Base-by-base conservation (phyloP, 169 alveolate species). In the Sarcocystis neurona region DNA sequence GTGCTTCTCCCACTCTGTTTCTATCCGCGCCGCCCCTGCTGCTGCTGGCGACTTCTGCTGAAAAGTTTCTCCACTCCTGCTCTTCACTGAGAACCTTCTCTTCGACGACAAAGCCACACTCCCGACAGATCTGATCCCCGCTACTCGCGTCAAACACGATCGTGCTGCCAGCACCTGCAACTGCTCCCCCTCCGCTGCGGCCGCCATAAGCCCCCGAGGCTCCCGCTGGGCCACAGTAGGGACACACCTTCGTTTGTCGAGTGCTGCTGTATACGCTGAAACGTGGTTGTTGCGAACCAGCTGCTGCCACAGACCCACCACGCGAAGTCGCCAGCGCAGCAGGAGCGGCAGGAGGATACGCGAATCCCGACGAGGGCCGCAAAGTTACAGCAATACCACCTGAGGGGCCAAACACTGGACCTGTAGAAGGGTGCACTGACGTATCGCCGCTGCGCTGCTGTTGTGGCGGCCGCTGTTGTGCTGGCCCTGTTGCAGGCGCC, bases 11-110 rank as follows among this genome's bases (percentile, higher is more conserved):
- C 12, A 96, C 97, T 48, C 98, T 94, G 79, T 95, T 95, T 43
- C 96, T 88, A 47, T 96, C 97, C 68, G 89, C 94, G 0, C 96
- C 94, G 32, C 93, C 94, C 3, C 95, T 94, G 27, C 97, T 60
- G 79, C 95, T 84, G 44, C 87, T 50, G 27, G 90, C 43, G 27
- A 93, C 60, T 41, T 93, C 96, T 0, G 94, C 68, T 37, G 92
- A 93, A 85, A 96, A 96, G 53, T 92, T 94, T n/a, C 98, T 92
- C 98, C 98, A 96, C 78, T 96, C 98, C 79, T 96, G 97, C 79
- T 96, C 97, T 27, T 96, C 98, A 23, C 95, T 94, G 23, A 96
- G 89, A 23, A 95, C 94, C 56, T 92, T 92, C 77, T 87, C 92
- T 80, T 96, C 98, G 46, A 97, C 91, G 30, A 96, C 97, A 12